phyloP scores from a whole-genome alignment of 371 early-diverging fungal genomes.

The Nematocida homosporus region DNA sequence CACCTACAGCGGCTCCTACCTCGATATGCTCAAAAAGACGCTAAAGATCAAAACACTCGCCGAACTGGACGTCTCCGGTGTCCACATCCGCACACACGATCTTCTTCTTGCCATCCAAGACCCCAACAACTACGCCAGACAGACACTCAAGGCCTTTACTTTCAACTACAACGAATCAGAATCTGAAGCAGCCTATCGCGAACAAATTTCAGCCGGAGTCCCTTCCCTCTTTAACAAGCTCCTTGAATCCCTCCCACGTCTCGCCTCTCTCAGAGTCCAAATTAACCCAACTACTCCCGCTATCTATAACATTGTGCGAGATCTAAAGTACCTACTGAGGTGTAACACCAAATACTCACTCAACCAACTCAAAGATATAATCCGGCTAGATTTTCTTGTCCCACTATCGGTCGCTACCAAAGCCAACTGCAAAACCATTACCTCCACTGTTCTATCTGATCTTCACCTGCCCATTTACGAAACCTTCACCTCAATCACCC shows the following conservation, averaged over 20 bases:
- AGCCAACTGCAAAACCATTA: background rate
- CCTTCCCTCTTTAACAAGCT: background rate
- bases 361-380: conserved; percentile 17
- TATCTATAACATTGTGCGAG: conserved; percentile 10
- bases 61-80: conserved; percentile 12
- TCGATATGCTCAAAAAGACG: conserved; percentile 42
- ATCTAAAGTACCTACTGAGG: conserved; percentile 42
- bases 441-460: background rate
- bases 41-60: conserved; percentile 13
- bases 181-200: background rate
- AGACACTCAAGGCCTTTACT: conserved; percentile 11
- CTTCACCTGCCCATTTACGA: background rate
- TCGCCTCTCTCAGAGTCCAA: background rate
- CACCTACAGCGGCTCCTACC: background rate
- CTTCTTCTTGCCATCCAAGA: conserved; percentile 6
- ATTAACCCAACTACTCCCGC: conserved; percentile 18
- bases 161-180: conserved; percentile 34
- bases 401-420: conserved; percentile 17
- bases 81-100: conserved; percentile 1
- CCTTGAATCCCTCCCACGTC: conserved; percentile 23
- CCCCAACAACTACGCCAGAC: background rate
- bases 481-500: background rate
- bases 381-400: conserved; percentile 13
- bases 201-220: background rate
- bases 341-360: conserved; percentile 17